Evolutionary conservation across 2,329 filamentous ascomycete species (phyloP).

Genomic region (Orbilia ellipsospora): DNA sequence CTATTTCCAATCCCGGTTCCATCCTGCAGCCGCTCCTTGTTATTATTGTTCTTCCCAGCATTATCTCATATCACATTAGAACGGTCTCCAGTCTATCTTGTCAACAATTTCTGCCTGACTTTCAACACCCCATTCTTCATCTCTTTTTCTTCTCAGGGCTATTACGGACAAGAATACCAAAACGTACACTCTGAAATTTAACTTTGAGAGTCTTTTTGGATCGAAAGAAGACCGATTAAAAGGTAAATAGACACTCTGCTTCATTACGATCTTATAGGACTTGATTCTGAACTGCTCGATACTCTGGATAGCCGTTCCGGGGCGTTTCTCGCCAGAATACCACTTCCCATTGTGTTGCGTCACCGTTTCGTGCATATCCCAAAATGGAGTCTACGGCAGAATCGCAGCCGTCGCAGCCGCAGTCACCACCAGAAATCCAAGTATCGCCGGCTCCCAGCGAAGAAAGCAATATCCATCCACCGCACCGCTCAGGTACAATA

Average conservation of each 20-base stretch:
- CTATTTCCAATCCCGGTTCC: constrained; percentile 12
- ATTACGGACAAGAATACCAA: neutral
- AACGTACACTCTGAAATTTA: no score
- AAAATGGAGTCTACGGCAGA: constrained; percentile 35
- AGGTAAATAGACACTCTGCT: neutral
- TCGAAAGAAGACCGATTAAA: neutral
- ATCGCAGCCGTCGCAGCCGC: constrained; percentile 2
- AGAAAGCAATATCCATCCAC: constrained; percentile 17
- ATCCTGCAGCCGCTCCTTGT: neutral
- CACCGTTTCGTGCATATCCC: neutral
- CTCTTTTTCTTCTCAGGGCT: neutral
- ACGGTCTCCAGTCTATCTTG: neutral
- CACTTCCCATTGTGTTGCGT: constrained; percentile 15
- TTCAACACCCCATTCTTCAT: neutral
- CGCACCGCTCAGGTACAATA: constrained; percentile 30
- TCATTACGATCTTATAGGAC: neutral
- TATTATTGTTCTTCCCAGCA: constrained; percentile 4
- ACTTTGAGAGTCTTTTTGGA: neutral
- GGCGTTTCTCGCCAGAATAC: constrained; percentile 6
- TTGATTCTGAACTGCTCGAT: neutral
- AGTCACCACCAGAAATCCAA: neutral
- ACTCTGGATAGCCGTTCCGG: neutral
- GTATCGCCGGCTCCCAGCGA: neutral
- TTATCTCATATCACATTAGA: constrained; percentile 10
- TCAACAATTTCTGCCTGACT: neutral